These are phyloP conservation scores for Cytospora paraplurivora DNA, from an alignment of 2,329 filamentous ascomycete genomes.

Conservation along the genomic window DNA sequence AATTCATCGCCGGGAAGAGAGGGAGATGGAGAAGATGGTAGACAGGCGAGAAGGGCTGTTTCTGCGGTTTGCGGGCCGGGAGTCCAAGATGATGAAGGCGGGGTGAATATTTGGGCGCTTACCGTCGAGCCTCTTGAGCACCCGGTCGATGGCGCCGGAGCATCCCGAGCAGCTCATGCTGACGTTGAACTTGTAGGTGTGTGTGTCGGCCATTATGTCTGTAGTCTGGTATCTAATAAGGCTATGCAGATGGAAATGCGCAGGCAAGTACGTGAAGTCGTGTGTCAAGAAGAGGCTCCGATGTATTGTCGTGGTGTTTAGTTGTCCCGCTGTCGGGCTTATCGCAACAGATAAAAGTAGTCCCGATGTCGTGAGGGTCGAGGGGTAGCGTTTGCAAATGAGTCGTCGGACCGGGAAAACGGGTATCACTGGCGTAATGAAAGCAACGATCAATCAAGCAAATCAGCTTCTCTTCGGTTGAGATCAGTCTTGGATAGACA, in stretches of 20 bases:
- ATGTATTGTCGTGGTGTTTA: background rate
- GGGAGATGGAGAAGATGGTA: background rate
- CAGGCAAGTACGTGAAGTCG: background rate
- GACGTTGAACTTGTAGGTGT: conserved; percentile 95
- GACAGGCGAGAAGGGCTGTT: background rate
- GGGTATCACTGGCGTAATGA: background rate
- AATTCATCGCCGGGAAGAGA: too few relatives aligned
- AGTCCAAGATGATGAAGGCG: conserved; percentile 28
- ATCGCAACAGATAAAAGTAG: conserved; percentile 2
- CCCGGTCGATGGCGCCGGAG: conserved; percentile 89
- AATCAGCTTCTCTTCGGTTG: background rate
- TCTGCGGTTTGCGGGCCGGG: conserved; percentile 7
- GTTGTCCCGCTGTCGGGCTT: background rate
- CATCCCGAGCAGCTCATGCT: conserved; percentile 95
- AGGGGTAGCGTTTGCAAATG: conserved; percentile 17
- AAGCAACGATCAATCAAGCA: background rate
- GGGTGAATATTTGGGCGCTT: conserved; percentile 33
- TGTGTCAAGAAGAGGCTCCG: background rate
- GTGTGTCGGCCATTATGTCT: conserved; percentile 65
- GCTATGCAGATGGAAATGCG: background rate
- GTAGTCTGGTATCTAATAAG: background rate
- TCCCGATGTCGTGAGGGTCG: conserved; percentile 12
- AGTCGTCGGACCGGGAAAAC: background rate
- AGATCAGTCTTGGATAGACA: background rate
- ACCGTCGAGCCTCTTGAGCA: conserved; percentile 92